phyloP scores from a whole-genome alignment of 169 alveolate species.

The Perkinsus olseni region DNA sequence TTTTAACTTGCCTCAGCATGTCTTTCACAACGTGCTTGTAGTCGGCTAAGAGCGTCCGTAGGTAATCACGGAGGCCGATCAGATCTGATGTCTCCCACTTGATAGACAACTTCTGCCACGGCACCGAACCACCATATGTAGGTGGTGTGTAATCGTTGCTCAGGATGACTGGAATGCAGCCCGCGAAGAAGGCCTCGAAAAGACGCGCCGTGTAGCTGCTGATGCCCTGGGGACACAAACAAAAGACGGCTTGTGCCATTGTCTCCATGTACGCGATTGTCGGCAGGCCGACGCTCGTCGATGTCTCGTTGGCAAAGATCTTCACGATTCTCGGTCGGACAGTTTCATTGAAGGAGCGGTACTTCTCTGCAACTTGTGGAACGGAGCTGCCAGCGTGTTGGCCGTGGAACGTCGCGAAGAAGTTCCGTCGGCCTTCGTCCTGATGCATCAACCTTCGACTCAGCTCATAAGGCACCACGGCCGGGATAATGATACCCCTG shows the following conservation, averaged over 20 bases:
- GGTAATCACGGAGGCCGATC: background rate
- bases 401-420: background rate
- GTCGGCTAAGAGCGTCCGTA: background rate
- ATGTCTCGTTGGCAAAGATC: background rate
- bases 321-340: background rate
- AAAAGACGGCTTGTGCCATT: background rate
- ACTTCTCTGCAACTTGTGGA: background rate
- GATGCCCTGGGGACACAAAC: background rate
- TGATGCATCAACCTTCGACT: background rate
- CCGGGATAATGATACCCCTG: background rate
- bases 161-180: constrained; percentile 8
- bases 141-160: background rate
- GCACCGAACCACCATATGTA: background rate
- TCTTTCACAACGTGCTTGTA: background rate
- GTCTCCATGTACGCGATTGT: background rate
- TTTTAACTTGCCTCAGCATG: background rate
- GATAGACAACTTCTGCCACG: background rate
- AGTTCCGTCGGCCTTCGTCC: background rate
- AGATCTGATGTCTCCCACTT: background rate
- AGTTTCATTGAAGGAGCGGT: background rate
- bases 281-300: background rate
- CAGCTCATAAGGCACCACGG: background rate
- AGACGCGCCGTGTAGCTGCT: constrained; percentile 4
- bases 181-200: background rate
- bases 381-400: background rate